phyloP scores from a whole-genome alignment of 2,329 filamentous ascomycete genomes.

The Apiospora malaysiana region DNA sequence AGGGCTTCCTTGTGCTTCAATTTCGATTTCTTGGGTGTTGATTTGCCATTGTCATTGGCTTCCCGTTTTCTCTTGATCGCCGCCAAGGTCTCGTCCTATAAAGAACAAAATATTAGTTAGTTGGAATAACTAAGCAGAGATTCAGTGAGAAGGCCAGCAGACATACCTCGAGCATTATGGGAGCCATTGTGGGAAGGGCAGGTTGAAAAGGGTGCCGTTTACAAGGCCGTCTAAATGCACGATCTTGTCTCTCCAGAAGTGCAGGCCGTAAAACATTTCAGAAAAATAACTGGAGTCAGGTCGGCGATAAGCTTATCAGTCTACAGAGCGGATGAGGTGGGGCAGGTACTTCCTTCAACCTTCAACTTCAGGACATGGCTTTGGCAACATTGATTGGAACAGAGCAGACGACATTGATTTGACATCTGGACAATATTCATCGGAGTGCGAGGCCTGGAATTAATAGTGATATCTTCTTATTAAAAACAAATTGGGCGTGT shows the following conservation, averaged over 20 bases:
- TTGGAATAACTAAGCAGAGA: neutral
- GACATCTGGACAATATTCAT: neutral
- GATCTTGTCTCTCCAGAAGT: constrained; percentile 15
- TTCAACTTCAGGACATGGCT: neutral
- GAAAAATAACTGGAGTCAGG: constrained; percentile 19
- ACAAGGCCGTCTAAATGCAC: constrained; percentile 8
- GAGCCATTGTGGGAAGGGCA: constrained; percentile 34
- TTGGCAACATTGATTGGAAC: neutral
- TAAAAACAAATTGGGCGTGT: too few relatives aligned
- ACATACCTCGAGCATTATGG: constrained; percentile 24
- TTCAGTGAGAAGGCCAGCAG: too few relatives aligned
- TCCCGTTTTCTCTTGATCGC: constrained; percentile 56
- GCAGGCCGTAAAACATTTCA: constrained; percentile 21
- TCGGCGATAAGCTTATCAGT: constrained; percentile 15
- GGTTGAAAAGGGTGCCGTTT: constrained; percentile 1
- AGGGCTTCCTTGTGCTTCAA: constrained; percentile 26
- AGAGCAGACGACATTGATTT: neutral
- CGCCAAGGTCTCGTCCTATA: constrained; percentile 40
- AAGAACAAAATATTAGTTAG: neutral
- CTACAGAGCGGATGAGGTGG: neutral
- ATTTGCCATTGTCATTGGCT: constrained; percentile 46
- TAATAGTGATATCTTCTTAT: neutral
- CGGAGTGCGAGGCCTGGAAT: too few relatives aligned
- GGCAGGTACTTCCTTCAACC: constrained; percentile 8
- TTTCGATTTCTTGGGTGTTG: constrained; percentile 40